A percentile compares a stretch with the other conserved stretches of the same genome.
phyloP scores from a whole-genome alignment of 2,329 filamentous ascomycete genomes.

The Ophiostoma sp. region DNA sequence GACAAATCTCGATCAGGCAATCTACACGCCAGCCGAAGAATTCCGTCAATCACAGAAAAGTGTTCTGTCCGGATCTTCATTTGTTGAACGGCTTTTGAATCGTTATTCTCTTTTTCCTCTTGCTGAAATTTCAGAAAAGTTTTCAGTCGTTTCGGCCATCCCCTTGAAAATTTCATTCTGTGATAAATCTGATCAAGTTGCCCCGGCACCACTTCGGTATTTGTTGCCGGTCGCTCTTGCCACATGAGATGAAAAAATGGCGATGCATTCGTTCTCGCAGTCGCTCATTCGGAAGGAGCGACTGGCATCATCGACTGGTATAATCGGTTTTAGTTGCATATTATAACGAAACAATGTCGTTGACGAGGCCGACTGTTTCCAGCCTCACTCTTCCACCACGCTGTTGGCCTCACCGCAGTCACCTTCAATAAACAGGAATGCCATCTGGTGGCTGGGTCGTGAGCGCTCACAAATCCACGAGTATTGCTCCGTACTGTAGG shows the following conservation, averaged over 20 bases:
- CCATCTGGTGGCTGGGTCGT: slow-evolving; percentile 18
- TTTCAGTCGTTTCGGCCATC: not conserved
- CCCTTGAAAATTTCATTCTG: not conserved
- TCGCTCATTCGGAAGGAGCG: not conserved
- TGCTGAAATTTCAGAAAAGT: not conserved
- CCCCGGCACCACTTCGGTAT: not conserved
- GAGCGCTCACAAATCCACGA: not conserved
- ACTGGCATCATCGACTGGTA: not conserved
- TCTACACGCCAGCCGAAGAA: not conserved
- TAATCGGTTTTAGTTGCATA: not conserved
- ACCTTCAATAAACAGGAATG: not conserved
- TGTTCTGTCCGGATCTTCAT: not conserved
- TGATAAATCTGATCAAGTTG: not conserved
- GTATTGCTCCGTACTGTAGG: not conserved
- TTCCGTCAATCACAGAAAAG: not conserved
- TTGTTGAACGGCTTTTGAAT: not conserved
- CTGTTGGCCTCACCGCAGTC: not conserved
- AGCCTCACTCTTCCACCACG: not conserved
- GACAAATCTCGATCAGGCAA: not conserved
- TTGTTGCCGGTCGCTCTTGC: not conserved
- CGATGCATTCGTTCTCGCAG: not conserved
- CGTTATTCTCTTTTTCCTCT: not conserved
- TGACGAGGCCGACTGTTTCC: not conserved
- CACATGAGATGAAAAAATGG: not conserved
- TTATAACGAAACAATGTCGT: not conserved